Percentiles rank a stretch among this genome's conserved stretches.
phyloP scores from a whole-genome alignment of 345 rosid genomes.

The Eucalyptus decipiens region DNA sequence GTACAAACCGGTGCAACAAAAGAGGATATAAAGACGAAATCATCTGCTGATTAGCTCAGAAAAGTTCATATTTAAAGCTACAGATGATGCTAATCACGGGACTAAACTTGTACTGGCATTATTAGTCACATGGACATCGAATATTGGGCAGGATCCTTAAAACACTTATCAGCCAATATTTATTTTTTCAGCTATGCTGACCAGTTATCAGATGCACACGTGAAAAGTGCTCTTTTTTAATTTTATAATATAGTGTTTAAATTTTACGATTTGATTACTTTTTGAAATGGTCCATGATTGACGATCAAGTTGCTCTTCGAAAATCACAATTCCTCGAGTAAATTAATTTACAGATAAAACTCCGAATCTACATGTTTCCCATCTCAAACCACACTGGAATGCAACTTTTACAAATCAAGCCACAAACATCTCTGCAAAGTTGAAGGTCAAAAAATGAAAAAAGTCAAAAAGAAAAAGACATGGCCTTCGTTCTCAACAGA shows the following conservation, averaged over 20 bases:
- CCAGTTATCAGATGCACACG: neutral
- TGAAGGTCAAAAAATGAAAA: neutral
- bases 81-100: neutral
- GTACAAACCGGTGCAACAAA: neutral
- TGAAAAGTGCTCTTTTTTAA: neutral
- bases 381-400: neutral
- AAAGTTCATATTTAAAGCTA: neutral
- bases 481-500: conserved; percentile 13
- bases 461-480: neutral
- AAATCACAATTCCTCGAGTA: neutral
- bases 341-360: neutral
- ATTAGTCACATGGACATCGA: neutral
- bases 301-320: neutral
- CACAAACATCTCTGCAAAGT: neutral
- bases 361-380: neutral
- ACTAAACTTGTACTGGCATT: neutral
- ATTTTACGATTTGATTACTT: neutral
- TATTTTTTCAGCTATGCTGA: neutral
- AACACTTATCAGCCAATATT: neutral
- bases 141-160: neutral
- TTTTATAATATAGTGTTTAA: neutral
- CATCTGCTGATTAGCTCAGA: neutral
- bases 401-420: neutral
- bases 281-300: neutral
- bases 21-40: neutral